phyloP scores from a whole-genome alignment of 2,329 filamentous ascomycete species.

The Hymenoscyphus fraxineus region DNA sequence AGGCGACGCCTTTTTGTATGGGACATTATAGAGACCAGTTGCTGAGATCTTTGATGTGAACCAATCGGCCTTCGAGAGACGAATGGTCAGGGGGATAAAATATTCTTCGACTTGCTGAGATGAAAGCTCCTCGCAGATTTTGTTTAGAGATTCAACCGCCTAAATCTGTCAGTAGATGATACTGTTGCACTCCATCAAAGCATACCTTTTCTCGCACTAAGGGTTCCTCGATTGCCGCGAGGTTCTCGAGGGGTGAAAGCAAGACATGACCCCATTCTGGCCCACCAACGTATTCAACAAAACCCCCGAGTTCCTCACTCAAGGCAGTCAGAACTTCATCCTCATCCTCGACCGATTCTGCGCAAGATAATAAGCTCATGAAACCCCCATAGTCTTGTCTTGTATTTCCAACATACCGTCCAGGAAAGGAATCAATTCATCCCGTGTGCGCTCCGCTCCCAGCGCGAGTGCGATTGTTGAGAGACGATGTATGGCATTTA shows the following conservation, averaged over 20 bases:
- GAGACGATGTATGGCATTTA: conserved; percentile 97
- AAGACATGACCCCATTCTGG: conserved; percentile 93
- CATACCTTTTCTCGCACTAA: conserved; percentile 93
- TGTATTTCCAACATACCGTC: conserved; percentile 67
- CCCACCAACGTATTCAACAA: conserved; percentile 96
- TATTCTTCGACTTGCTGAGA: conserved; percentile 92
- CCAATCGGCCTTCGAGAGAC: conserved; percentile 98
- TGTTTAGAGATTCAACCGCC: conserved; percentile 99
- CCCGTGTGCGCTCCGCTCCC: conserved; percentile 91
- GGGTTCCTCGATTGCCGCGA: conserved; percentile 97
- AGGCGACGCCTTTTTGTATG: conserved; percentile 86
- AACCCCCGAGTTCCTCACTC: conserved; percentile 93
- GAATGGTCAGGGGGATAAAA: conserved; percentile 92
- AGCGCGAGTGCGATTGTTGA: conserved; percentile 97
- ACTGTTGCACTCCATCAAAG: background rate
- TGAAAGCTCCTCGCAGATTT: conserved; percentile 92
- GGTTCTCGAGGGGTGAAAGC: conserved; percentile 92
- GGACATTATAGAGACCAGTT: conserved; percentile 88
- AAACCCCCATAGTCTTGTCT: background rate
- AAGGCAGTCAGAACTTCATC: conserved; percentile 96
- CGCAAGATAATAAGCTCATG: conserved; percentile 33
- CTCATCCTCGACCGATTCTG: conserved; percentile 98
- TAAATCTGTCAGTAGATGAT: conserved; percentile 38
- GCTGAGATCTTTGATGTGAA: conserved; percentile 99
- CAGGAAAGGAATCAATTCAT: conserved; percentile 97